Base-by-base conservation (phyloP, 148 eudicot genomes). In the Polygonum maritimum region DNA sequence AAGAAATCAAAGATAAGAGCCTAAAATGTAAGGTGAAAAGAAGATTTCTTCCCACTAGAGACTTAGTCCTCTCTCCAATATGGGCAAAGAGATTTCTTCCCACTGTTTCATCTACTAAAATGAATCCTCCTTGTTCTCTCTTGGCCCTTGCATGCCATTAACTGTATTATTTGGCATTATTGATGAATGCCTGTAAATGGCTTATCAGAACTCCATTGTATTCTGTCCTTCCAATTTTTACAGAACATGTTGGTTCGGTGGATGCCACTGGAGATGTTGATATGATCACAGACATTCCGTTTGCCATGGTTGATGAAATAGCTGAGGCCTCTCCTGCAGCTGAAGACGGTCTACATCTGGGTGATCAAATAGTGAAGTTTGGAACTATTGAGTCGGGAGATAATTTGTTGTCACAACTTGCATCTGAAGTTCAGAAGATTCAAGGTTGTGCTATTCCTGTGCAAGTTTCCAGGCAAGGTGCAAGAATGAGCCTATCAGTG, bases 261-360 rank as follows among this genome's bases (percentile, higher is more conserved):
- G 78, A 73, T 79, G 67, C 78, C 57, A 45, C 74, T 48, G 74
- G 74, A 88, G 91, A 86, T 71, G 79, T 83, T 67, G 86, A 86
- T 84, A 80, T 75, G 67, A 51, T n/a, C 75, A 78, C 69, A 76
- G 81, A 75, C 77, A 80, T 87, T 78, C 97, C 99, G 21, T 95
- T 95, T 81, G 96, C 96, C 21, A 76, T 92, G 84, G 85, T 95
- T 60, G 97, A 95, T 89, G 97, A 95, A 85, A 95, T 95, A 80
- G 57, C 84, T 2, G 99, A 90, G 82, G 87, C 86, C 73, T 95
- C 99, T 62, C 99, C 99, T 57, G 96, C 96, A 39, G 97, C 94
- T 44, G 99, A 92, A 81, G 99, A 92, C 82, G 99, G 99, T 54
- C 79, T 95, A 83, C 97, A 95, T 78, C 91, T 95, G 57, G 99